A percentile compares a stretch with the other conserved stretches of the same genome.
These are phyloP conservation scores for Galerina marginata DNA, from an alignment of 768 basidiomycete genomes.

Conservation along the genomic window DNA sequence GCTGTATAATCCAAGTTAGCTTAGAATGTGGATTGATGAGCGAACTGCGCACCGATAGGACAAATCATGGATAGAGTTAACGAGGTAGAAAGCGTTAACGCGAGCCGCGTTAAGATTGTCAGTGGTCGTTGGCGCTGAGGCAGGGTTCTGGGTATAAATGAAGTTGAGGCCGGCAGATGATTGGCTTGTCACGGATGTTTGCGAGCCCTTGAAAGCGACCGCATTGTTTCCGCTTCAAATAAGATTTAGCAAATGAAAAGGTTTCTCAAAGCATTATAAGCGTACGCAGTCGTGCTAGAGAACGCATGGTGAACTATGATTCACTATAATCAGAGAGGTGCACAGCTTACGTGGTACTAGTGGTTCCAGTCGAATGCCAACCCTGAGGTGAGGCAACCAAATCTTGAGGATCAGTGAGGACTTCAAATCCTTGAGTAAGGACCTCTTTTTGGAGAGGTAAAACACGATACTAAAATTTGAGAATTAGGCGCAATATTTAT, in stretches of 20 bases:
- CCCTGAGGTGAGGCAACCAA: conserved; percentile 52
- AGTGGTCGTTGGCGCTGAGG: conserved; percentile 37
- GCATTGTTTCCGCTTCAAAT: conserved; percentile 34
- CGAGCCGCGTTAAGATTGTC: conserved; percentile 58
- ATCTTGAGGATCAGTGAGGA: conserved; percentile 54
- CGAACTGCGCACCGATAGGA: conserved; percentile 25
- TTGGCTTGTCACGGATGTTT: conserved; percentile 37
- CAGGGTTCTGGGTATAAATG: conserved; percentile 40
- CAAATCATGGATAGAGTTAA: conserved; percentile 62
- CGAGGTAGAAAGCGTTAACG: conserved; percentile 61
- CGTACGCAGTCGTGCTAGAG: conserved; percentile 2
- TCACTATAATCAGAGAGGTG: not conserved
- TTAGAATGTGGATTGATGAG: not conserved
- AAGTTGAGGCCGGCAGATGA: conserved; percentile 45
- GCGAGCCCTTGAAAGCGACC: conserved; percentile 35
- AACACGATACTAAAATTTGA: conserved; percentile 37
- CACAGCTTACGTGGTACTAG: conserved; percentile 13
- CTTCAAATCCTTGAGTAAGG: conserved; percentile 33
- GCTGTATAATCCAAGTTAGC: not conserved
- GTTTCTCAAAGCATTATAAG: not conserved
- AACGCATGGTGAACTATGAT: not conserved
- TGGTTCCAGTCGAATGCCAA: conserved; percentile 35
- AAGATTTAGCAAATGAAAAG: not conserved
- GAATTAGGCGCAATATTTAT: not conserved
- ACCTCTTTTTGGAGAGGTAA: conserved; percentile 20